phyloP scores from a whole-genome alignment of 2,329 filamentous ascomycete genomes.

The Microdochium trichocladiopsis region DNA sequence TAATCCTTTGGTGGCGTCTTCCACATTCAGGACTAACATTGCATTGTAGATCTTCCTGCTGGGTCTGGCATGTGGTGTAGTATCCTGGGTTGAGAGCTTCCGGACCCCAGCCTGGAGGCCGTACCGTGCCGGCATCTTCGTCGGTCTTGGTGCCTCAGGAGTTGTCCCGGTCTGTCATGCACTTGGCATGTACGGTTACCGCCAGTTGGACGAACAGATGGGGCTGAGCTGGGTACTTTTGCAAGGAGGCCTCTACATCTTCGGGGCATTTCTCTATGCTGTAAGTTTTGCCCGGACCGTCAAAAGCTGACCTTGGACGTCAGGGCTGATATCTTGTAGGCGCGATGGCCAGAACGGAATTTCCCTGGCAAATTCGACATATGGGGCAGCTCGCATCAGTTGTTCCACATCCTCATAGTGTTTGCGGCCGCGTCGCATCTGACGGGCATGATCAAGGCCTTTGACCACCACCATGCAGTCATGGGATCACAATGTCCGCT shows the following conservation, averaged over 20 bases:
- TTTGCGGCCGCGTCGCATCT: slow-evolving; percentile 77
- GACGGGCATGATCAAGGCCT: slow-evolving; percentile 72
- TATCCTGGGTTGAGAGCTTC: slow-evolving; percentile 77
- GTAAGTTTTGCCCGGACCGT: slow-evolving; percentile 33
- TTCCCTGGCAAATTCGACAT: slow-evolving; percentile 79
- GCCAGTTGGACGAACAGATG: slow-evolving; percentile 63
- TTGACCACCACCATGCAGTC: slow-evolving; percentile 72
- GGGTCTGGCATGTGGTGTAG: slow-evolving; percentile 66
- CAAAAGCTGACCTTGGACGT: slow-evolving; percentile 3
- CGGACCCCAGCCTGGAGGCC: slow-evolving; percentile 77
- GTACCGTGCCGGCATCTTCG: slow-evolving; percentile 84
- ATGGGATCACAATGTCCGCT: slow-evolving; percentile 25
- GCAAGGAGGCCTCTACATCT: slow-evolving; percentile 78
- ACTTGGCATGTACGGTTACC: slow-evolving; percentile 57
- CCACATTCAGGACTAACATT: not conserved
- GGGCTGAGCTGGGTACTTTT: slow-evolving; percentile 73
- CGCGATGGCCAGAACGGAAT: slow-evolving; percentile 75
- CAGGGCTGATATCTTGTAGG: slow-evolving; percentile 32
- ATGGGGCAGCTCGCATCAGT: slow-evolving; percentile 88
- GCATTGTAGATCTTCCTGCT: slow-evolving; percentile 65
- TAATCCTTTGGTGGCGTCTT: slow-evolving; percentile 21
- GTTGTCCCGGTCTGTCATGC: slow-evolving; percentile 80
- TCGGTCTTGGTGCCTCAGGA: slow-evolving; percentile 77
- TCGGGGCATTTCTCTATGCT: slow-evolving; percentile 81
- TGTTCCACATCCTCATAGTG: slow-evolving; percentile 88